Conservation (phyloP, 2,329 filamentous ascomycete genomes). For the Rugonectria rugulosa region DNA sequence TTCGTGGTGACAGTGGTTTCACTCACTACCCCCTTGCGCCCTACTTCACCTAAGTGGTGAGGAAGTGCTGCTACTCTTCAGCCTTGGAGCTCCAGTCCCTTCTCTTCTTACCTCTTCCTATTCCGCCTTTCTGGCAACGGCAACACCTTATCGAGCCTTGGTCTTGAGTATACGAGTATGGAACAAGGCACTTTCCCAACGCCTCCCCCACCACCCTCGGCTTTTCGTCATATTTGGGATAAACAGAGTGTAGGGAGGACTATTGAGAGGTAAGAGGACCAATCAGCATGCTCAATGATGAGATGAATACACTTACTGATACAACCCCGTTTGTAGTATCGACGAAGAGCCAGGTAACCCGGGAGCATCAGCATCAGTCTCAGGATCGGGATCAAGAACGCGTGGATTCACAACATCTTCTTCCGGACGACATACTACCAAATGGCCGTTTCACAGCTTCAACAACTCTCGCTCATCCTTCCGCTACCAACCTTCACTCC, state of each 20-base stretch:
- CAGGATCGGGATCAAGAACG: slow-evolving; percentile 27
- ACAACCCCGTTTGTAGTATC: slow-evolving; percentile 24
- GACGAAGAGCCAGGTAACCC: slow-evolving; percentile 35
- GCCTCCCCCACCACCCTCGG: slow-evolving; percentile 31
- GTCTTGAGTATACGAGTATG: slow-evolving; percentile 25
- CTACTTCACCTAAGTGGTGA: slow-evolving; percentile 21
- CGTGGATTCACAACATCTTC: slow-evolving; percentile 37
- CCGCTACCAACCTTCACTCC: slow-evolving; percentile 29
- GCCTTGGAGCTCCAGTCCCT: slow-evolving; percentile 1
- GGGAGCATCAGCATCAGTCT: slow-evolving; percentile 23
- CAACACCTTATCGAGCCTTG: slow-evolving; percentile 5
- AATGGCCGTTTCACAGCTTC: slow-evolving; percentile 40
- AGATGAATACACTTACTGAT: slow-evolving; percentile 4
- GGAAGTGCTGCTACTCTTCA: slow-evolving; percentile 28
- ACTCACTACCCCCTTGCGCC: background rate
- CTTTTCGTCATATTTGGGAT: slow-evolving; percentile 31
- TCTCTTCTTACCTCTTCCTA: slow-evolving; percentile 5
- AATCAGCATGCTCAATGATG: background rate
- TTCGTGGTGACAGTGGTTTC: slow-evolving; percentile 26
- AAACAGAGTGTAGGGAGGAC: slow-evolving; percentile 35
- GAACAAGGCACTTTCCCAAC: slow-evolving; percentile 28
- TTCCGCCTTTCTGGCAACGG: slow-evolving; percentile 10
- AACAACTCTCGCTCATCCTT: slow-evolving; percentile 38
- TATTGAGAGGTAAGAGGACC: slow-evolving; percentile 35
- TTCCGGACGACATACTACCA: slow-evolving; percentile 36